phyloP scores from a whole-genome alignment of 2,329 filamentous ascomycete genomes.

The Calonectria ilicicola region DNA sequence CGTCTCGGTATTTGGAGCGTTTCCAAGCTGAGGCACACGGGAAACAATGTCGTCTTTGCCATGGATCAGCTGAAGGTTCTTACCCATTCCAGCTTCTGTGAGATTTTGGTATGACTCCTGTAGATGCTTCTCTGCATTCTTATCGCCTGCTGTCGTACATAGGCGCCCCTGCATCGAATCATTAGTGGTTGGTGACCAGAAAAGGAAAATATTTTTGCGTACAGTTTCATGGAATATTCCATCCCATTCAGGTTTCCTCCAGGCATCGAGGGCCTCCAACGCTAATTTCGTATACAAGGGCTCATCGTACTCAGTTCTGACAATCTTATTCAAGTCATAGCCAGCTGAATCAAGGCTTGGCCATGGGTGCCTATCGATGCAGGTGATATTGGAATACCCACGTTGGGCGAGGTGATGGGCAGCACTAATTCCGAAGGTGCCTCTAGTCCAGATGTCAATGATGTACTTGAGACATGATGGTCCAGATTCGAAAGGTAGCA shows the following conservation, averaged over 20 bases:
- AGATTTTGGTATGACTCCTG: constrained; percentile 19
- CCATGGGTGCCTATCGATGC: constrained; percentile 34
- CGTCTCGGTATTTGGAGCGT: constrained; percentile 6
- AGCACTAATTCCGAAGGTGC: constrained; percentile 25
- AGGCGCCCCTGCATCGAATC: constrained; percentile 11
- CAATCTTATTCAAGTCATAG: constrained; percentile 34
- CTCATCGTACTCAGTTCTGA: constrained; percentile 26
- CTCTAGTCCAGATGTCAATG: neutral
- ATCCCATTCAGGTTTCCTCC: constrained; percentile 25
- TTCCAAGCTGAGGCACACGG: constrained; percentile 18
- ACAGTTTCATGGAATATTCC: constrained; percentile 30
- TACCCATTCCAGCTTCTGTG: neutral
- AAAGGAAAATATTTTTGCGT: neutral
- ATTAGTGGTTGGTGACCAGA: neutral
- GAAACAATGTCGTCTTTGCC: constrained; percentile 19
- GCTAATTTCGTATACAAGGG: constrained; percentile 20
- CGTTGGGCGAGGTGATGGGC: constrained; percentile 22
- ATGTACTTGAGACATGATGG: neutral
- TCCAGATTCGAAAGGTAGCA: neutral
- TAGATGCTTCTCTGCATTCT: constrained; percentile 17
- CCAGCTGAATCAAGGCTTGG: constrained; percentile 34
- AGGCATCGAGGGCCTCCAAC: constrained; percentile 22
- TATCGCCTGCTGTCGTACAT: constrained; percentile 15
- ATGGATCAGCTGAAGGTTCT: constrained; percentile 10
- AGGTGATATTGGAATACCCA: constrained; percentile 30